These are phyloP conservation scores for Heliosperma pusillum DNA, from an alignment of 148 eudicot genomes.

Conservation along the genomic window DNA sequence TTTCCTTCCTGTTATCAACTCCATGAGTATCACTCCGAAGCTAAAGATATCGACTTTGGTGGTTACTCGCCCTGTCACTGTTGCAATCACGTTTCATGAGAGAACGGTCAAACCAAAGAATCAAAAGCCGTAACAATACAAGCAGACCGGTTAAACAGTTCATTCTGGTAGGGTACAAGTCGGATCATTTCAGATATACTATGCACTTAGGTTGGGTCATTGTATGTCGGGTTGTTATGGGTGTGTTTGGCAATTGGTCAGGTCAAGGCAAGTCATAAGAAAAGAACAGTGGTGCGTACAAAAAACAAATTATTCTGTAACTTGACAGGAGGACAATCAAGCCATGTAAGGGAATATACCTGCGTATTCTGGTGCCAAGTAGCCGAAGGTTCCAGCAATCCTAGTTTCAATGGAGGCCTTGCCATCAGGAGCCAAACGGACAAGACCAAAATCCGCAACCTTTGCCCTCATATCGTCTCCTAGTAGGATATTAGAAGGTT, in stretches of 20 bases:
- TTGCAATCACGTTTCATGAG: background rate
- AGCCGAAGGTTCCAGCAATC: conserved; percentile 91
- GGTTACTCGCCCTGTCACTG: conserved; percentile 92
- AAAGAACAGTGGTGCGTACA: too few species aligned
- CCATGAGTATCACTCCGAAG: conserved; percentile 86
- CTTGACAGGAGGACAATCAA: background rate
- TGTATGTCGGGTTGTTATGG: background rate
- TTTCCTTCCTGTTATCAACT: conserved; percentile 76
- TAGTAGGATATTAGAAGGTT: conserved; percentile 86
- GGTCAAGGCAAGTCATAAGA: background rate
- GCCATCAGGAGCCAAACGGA: conserved; percentile 89
- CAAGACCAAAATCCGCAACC: conserved; percentile 92
- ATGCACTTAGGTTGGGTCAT: background rate
- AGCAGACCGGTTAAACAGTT: too few species aligned
- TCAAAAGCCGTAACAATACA: background rate
- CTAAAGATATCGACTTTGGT: conserved; percentile 91
- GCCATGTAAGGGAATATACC: conserved; percentile 36
- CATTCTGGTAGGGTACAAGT: background rate
- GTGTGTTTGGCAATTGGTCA: background rate
- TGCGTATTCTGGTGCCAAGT: conserved; percentile 96
- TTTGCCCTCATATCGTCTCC: conserved; percentile 98
- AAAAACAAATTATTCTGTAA: too few species aligned
- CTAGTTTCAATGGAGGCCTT: conserved; percentile 80
- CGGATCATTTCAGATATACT: background rate
- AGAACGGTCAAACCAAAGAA: background rate